phyloP scores from a whole-genome alignment of 306 rosid genomes.

The Cicer arietinum region DNA sequence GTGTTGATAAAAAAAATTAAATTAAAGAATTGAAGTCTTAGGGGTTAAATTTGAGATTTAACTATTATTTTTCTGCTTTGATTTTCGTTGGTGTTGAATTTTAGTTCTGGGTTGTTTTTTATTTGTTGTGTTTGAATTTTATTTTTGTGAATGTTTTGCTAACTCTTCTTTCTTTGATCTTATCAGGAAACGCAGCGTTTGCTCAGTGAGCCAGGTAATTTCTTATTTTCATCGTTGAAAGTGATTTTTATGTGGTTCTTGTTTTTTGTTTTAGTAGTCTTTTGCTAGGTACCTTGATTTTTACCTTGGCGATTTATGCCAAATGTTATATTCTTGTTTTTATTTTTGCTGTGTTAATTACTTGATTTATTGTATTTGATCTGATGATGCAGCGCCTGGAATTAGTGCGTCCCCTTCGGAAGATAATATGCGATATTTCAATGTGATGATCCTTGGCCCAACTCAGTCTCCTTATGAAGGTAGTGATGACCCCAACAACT shows the following conservation, averaged over 20 bases:
- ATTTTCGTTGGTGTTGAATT: conserved; percentile 30
- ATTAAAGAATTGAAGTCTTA: not conserved
- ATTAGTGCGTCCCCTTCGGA: conserved; percentile 98
- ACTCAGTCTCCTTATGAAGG: conserved; percentile 99
- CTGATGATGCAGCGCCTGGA: conserved; percentile 80
- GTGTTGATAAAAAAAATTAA: not conserved
- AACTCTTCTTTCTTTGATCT: conserved; percentile 41
- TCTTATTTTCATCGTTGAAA: not conserved
- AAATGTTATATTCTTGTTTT: conserved; percentile 17
- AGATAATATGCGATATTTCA: conserved; percentile 95
- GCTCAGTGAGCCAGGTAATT: conserved; percentile 93
- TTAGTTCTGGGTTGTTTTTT: conserved; percentile 21
- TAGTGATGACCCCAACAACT: conserved; percentile 47
- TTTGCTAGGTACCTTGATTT: not conserved
- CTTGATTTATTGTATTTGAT: conserved; percentile 48
- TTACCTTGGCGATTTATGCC: conserved; percentile 20
- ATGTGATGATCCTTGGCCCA: conserved; percentile 98
- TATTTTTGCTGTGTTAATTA: conserved; percentile 28
- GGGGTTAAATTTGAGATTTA: conserved; percentile 11
- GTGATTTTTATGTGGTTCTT: conserved; percentile 10
- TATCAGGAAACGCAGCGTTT: conserved; percentile 96
- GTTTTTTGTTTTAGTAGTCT: not conserved
- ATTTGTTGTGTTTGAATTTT: conserved; percentile 21
- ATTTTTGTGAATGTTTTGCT: conserved; percentile 31
- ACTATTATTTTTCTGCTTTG: not conserved